Base-by-base conservation (phyloP, 352 stramenopile species). In the Globisporangium canariense region DNA sequence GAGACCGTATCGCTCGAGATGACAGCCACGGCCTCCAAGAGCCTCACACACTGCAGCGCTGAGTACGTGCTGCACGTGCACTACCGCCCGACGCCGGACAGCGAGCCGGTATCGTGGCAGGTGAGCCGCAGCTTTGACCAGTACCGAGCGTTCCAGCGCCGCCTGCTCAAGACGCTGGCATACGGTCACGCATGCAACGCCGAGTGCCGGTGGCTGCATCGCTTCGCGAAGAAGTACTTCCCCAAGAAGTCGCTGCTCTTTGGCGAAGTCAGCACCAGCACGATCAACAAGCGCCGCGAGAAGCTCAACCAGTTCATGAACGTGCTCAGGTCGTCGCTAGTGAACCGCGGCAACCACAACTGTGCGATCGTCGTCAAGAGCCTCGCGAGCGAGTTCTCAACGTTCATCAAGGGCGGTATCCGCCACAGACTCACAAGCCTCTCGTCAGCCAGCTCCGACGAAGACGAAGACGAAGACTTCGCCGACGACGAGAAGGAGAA, bases 181-280 rank as follows among this genome's bases (percentile, higher is more conserved):
- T 76, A 75, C 38, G 83, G 80, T 52, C 83, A 91, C 64, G 68
- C 60, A 30, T 91, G 80, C 62, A 70, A 68, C 43, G 77, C 80
- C 49, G 78, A 90, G 58, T 91, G 83, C 70, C 76, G 74, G 50
- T 91, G 74, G 76, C 65, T 91, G 32, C 84, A 86, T 68, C 78
- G 74, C 46, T 82, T 88, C 45, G 61, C 87, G 20, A 81, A 81
- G 53, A 71, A 80, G 60, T 82, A 85, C 59, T 91, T 90, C 59
- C 83, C 83, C 13, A 72, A 79, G 58, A 68, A 67, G 45, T 72
- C 64, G 28, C 36, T 41, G 36, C 59, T 82, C 11, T 71, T 85
- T 22, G 22, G 8, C 36, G 41, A 45, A 22, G 40, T 11, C 14
- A 41, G 49, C 34, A 36, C 36, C 1, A 18, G 34, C 20, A 11